Percentiles rank a stretch among this genome's conserved stretches.
These are phyloP conservation scores for Ophiostoma sp. DNA, from an alignment of 2,329 filamentous ascomycete species.

Conservation along the genomic window DNA sequence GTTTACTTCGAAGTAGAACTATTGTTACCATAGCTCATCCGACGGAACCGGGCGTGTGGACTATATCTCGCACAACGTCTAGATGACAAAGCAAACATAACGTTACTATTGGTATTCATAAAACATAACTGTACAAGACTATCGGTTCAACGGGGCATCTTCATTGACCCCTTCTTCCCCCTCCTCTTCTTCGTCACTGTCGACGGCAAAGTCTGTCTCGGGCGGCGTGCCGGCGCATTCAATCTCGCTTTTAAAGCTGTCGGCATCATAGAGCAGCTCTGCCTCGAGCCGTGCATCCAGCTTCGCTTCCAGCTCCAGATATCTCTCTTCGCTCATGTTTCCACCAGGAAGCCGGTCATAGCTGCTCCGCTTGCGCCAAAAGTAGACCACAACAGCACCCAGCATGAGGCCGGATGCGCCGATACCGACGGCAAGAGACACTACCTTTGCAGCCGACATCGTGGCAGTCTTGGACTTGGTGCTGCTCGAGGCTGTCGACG, in stretches of 20 bases:
- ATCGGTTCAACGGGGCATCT: conserved; percentile 7
- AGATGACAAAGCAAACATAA: not conserved
- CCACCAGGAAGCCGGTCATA: not conserved
- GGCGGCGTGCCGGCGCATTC: not conserved
- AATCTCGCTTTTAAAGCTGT: not conserved
- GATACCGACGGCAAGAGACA: not conserved
- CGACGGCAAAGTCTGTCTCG: conserved; percentile 4
- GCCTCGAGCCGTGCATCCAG: conserved; percentile 9
- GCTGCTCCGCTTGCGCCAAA: not conserved
- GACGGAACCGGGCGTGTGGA: not conserved
- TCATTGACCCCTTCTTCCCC: not conserved
- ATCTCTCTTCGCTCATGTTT: not conserved
- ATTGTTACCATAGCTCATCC: not conserved
- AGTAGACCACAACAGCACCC: not conserved
- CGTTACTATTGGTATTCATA: not conserved
- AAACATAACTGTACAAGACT: not conserved
- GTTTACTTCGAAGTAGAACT: no score
- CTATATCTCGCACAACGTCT: not conserved
- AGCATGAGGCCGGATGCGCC: not conserved
- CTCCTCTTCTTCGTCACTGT: conserved; percentile 12
- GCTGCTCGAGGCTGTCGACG: not conserved
- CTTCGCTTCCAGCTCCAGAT: conserved; percentile 10
- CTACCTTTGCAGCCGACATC: not conserved
- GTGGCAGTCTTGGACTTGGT: not conserved
- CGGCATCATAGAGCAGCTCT: not conserved